Evolutionary conservation across 495 filamentous ascomycete genomes (phyloP).

Genomic region (Talaromyces thailandensis): DNA sequence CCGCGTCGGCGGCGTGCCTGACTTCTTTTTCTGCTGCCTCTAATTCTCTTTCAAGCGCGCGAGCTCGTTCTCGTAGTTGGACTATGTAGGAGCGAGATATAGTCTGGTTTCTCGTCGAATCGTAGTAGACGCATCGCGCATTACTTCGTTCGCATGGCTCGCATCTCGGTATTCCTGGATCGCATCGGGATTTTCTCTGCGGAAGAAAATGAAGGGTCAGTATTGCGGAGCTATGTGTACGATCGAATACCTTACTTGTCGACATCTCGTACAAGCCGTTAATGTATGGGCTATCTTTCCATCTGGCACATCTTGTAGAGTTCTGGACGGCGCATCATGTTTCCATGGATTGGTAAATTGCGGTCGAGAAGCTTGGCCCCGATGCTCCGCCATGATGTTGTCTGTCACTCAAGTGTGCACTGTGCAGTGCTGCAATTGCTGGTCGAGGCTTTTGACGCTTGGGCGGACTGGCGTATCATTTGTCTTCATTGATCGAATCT

Average conservation of each 20-base stretch:
- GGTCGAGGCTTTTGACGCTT: not conserved
- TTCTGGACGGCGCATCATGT: constrained; percentile 10
- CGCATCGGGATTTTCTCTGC: constrained; percentile 84
- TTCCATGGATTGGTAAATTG: constrained; percentile 19
- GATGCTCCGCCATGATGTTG: constrained; percentile 14
- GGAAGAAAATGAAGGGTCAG: not conserved
- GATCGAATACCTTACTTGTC: constrained; percentile 50
- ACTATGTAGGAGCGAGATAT: constrained; percentile 84
- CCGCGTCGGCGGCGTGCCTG: constrained; percentile 57
- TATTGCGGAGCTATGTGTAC: not conserved
- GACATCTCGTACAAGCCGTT: constrained; percentile 78
- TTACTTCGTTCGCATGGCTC: constrained; percentile 88
- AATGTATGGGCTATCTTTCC: constrained; percentile 67
- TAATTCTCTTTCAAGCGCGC: constrained; percentile 67
- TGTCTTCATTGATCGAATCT: not conserved
- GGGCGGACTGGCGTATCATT: not conserved
- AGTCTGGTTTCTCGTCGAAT: constrained; percentile 66
- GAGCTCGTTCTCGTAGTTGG: constrained; percentile 73
- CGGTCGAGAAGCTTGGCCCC: constrained; percentile 10
- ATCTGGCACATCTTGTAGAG: constrained; percentile 26
- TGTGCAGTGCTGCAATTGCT: not conserved
- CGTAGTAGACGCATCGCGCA: constrained; percentile 85
- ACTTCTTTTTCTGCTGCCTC: constrained; percentile 51
- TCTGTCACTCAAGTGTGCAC: not conserved
- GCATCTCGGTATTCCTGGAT: constrained; percentile 82